Evolutionary conservation across 495 filamentous ascomycete genomes (phyloP).

Genomic region (Aspergillus homomorphus): DNA sequence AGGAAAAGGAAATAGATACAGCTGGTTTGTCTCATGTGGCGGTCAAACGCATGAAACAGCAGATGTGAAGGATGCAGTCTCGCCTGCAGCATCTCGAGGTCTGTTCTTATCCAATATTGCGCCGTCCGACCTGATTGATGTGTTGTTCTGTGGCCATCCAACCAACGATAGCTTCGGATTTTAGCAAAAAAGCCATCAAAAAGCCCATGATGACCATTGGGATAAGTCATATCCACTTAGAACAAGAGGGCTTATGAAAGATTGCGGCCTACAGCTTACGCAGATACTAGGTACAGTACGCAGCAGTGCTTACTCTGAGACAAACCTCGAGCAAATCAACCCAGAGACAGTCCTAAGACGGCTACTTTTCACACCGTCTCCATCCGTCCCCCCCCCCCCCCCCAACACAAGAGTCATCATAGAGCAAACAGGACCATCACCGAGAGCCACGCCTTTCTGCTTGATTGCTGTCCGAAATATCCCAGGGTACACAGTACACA

Average conservation of each 20-base stretch:
- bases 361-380: background rate
- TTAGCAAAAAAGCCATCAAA: background rate
- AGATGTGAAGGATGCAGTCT: conserved; percentile 7
- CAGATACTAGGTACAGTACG: too few relatives aligned
- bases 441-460: background rate
- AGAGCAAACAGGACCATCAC: background rate
- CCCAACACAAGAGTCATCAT: background rate
- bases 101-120: background rate
- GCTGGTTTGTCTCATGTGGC: background rate
- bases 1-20: conserved; percentile 13
- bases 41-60: conserved; percentile 9
- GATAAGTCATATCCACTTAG: background rate
- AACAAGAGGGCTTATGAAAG: background rate
- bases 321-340: background rate
- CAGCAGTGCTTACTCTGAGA: background rate
- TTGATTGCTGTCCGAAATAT: conserved; percentile 1
- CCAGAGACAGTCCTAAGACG: too few relatives aligned
- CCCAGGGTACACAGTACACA: conserved; percentile 23
- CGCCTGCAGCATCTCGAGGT: conserved; percentile 11
- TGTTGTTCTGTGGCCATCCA: background rate
- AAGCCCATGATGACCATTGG: background rate
- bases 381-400: too few relatives aligned
- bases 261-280: background rate
- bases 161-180: too few relatives aligned
- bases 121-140: background rate